Conservation (phyloP, 441 rosid species). For the Erodium moschatum region DNA sequence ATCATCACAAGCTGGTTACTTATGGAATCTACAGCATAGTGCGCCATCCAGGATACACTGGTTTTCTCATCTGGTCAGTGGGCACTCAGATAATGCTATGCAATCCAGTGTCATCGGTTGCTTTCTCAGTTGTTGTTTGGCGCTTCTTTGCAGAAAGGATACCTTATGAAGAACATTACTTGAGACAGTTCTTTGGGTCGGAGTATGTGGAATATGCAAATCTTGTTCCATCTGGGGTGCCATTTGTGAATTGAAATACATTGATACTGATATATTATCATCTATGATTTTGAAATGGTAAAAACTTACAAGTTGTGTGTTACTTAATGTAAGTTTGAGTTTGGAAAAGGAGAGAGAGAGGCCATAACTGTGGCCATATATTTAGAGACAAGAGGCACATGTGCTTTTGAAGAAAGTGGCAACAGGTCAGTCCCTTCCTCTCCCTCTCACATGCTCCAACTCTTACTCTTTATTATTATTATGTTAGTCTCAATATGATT, state of each 20-base stretch:
- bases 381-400: not conserved
- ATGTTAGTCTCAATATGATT: not conserved
- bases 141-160: slow-evolving; percentile 51
- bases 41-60: slow-evolving; percentile 78
- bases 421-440: too few relatives aligned
- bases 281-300: not conserved
- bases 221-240: slow-evolving; percentile 58
- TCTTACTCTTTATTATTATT: not conserved
- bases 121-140: slow-evolving; percentile 53
- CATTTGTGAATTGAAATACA: slow-evolving; percentile 44
- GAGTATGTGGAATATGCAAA: slow-evolving; percentile 44
- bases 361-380: not conserved
- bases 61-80: slow-evolving; percentile 68
- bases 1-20: slow-evolving; percentile 55
- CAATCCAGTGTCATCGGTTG: slow-evolving; percentile 53
- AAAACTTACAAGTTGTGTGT: too few relatives aligned
- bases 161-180: slow-evolving; percentile 57
- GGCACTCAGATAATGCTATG: slow-evolving; percentile 81
- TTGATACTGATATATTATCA: too few relatives aligned
- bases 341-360: too few relatives aligned
- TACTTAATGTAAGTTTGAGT: too few relatives aligned
- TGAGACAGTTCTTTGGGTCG: slow-evolving; percentile 55
- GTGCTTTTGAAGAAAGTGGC: too few relatives aligned
- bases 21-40: slow-evolving; percentile 46
- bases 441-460: not conserved